Conservation (phyloP, 306 rosid species). For the Amphicarpaea edgeworthii region DNA sequence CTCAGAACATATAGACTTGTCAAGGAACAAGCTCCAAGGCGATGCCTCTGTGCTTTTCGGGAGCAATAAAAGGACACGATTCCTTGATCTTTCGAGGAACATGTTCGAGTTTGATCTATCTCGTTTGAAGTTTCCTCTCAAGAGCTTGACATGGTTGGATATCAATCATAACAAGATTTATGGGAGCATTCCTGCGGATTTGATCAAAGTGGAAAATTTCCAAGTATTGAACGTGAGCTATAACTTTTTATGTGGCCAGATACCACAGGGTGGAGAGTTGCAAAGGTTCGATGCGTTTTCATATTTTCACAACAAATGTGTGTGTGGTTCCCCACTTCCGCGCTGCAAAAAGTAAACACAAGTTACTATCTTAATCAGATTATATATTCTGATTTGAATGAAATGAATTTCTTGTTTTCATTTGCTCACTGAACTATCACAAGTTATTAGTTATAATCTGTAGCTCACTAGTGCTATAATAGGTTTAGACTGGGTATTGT, state of each 20-base stretch:
- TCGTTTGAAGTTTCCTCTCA: constrained; percentile 42
- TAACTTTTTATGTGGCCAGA: background rate
- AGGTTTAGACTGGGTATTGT: no score
- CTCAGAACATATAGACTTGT: no score
- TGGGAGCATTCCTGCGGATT: background rate
- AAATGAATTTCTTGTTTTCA: no score
- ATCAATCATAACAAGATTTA: background rate
- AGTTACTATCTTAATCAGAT: no score
- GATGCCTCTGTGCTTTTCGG: no score
- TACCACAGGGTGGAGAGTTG: background rate
- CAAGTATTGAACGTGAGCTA: background rate
- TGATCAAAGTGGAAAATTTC: background rate
- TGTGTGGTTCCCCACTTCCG: background rate
- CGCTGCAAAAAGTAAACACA: background rate
- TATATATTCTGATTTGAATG: no score
- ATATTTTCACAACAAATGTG: background rate
- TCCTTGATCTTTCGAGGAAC: no score
- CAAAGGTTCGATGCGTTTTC: background rate
- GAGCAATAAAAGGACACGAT: no score
- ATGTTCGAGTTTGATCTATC: background rate
- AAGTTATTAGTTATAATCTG: no score
- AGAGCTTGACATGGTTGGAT: background rate
- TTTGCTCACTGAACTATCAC: no score
- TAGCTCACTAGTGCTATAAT: no score
- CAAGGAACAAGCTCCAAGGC: no score